Conservation (phyloP, 192 early-diverging fungal genomes). For the Kickxella alabastrina region DNA sequence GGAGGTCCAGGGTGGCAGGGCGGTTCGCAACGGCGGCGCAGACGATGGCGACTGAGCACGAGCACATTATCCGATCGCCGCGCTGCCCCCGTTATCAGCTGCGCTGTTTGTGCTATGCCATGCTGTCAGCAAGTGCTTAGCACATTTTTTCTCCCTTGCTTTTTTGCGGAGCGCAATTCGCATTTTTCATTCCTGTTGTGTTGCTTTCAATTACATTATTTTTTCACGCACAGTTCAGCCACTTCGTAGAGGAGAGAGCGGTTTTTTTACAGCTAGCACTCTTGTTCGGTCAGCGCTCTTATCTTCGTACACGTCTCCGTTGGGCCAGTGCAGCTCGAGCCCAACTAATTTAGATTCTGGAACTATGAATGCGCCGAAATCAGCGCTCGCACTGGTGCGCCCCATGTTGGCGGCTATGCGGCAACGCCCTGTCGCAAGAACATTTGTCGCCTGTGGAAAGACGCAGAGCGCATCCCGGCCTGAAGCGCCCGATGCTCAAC, state of each 20-base stretch:
- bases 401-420: too few species aligned
- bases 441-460: neutral
- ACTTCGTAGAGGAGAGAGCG: too few species aligned
- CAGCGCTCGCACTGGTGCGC: neutral
- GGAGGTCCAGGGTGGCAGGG: slow-evolving; percentile 21
- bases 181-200: slow-evolving; percentile 1
- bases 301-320: too few species aligned
- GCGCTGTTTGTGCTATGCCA: neutral
- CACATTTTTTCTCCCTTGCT: neutral
- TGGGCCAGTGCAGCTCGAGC: too few species aligned
- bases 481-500: slow-evolving; percentile 5
- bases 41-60: slow-evolving; percentile 9
- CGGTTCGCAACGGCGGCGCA: slow-evolving; percentile 12
- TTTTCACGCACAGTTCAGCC: too few species aligned
- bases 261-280: too few species aligned
- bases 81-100: too few species aligned
- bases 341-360: neutral
- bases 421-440: neutral
- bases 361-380: neutral
- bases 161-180: neutral
- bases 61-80: too few species aligned
- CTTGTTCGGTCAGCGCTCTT: too few species aligned
- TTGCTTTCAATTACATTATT: neutral
- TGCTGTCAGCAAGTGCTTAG: neutral
- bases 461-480: neutral